phyloP scores from a whole-genome alignment of 2,329 filamentous ascomycete species.

The Hirsutella rhossiliensis region DNA sequence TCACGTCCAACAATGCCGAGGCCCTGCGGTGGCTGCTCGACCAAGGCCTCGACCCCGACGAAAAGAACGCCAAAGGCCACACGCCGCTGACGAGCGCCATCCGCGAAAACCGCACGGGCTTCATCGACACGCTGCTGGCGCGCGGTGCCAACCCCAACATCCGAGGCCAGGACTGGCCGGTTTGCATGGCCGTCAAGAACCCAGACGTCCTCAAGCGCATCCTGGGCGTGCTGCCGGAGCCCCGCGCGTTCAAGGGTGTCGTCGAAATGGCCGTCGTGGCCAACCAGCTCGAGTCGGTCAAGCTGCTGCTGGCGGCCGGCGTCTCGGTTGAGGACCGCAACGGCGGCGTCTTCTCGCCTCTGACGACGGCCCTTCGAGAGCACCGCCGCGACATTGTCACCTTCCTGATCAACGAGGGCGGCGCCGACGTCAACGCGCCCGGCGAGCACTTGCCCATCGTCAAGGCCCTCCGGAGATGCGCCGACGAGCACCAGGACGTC shows the following conservation, averaged over 20 bases:
- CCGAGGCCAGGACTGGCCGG: constrained; percentile 57
- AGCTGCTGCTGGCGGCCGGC: constrained; percentile 50
- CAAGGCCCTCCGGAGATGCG: constrained; percentile 51
- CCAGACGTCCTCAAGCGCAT: constrained; percentile 48
- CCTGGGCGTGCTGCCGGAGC: constrained; percentile 42
- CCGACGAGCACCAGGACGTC: constrained; percentile 44
- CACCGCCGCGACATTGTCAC: constrained; percentile 46
- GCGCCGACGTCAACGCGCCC: constrained; percentile 52
- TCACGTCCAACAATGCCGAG: constrained; percentile 48
- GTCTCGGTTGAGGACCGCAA: constrained; percentile 61
- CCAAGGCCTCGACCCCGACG: constrained; percentile 47
- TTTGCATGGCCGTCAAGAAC: constrained; percentile 54
- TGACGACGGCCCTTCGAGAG: constrained; percentile 57
- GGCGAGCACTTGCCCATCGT: constrained; percentile 62
- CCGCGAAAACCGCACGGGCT: constrained; percentile 42
- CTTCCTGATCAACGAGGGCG: constrained; percentile 48
- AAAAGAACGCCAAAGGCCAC: constrained; percentile 41
- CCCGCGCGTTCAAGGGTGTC: constrained; percentile 51
- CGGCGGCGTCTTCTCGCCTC: constrained; percentile 58
- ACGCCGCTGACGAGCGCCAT: constrained; percentile 57
- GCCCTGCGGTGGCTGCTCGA: constrained; percentile 49
- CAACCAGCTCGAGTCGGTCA: constrained; percentile 54
- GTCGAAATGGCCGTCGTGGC: constrained; percentile 57
- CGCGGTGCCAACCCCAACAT: constrained; percentile 50
- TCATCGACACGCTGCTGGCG: constrained; percentile 45